Evolutionary conservation across 2,329 filamentous ascomycete species (phyloP).

Genomic region (Trichothecium roseum): DNA sequence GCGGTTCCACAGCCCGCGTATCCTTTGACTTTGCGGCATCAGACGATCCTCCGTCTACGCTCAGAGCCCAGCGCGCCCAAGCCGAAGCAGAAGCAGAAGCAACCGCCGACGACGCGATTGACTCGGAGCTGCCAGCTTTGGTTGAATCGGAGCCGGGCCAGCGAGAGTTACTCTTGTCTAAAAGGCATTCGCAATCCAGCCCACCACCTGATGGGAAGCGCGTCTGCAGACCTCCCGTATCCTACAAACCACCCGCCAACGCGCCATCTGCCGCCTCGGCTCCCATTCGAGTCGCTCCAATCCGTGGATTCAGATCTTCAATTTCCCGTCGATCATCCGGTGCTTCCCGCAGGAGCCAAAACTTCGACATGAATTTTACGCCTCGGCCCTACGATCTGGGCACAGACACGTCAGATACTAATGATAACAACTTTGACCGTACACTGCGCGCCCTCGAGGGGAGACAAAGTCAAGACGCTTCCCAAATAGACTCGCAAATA

Average conservation of each 20-base stretch:
- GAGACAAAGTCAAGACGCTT: constrained; percentile 13
- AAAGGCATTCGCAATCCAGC: constrained; percentile 25
- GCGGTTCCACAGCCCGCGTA: constrained; percentile 25
- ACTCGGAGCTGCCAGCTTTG: no score
- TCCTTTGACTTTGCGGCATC: constrained; percentile 22
- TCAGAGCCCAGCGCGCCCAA: constrained; percentile 21
- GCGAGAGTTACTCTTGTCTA: constrained; percentile 36
- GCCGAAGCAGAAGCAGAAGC: constrained; percentile 16
- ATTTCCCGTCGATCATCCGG: constrained; percentile 13
- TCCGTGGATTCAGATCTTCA: constrained; percentile 46
- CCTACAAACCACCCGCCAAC: constrained; percentile 32
- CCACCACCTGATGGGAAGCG: constrained; percentile 37
- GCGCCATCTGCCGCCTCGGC: constrained; percentile 17
- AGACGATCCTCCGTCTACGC: constrained; percentile 18
- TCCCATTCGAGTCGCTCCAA: constrained; percentile 38
- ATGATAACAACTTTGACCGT: constrained; percentile 29
- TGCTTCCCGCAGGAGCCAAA: constrained; percentile 39
- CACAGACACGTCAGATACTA: neutral
- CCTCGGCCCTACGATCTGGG: constrained; percentile 32
- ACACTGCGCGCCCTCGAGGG: constrained; percentile 43
- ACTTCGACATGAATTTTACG: constrained; percentile 40
- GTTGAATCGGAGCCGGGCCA: constrained; percentile 23
- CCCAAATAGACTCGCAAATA: constrained; percentile 27
- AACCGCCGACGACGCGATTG: constrained; percentile 5
- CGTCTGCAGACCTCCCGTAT: constrained; percentile 34